These are phyloP conservation scores for Fusarium coicis DNA, from an alignment of 2,329 filamentous ascomycete species.

Conservation along the genomic window DNA sequence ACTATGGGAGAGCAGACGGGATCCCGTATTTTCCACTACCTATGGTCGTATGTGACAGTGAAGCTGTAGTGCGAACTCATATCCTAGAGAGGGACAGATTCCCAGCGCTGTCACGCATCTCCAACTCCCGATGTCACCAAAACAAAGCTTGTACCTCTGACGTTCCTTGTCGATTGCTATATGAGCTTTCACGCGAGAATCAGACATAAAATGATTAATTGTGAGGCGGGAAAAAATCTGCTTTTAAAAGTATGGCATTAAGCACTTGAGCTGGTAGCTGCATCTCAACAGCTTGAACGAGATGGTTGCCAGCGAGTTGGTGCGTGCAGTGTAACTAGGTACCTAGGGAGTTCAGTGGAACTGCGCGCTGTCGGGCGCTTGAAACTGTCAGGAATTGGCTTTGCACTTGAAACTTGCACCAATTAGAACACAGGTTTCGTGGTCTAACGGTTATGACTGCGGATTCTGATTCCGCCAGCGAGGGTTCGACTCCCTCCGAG, in stretches of 20 bases:
- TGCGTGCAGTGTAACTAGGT: neutral
- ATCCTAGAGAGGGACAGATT: fast-evolving
- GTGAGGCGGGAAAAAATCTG: no score
- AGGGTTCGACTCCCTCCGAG: slow-evolving; percentile 3
- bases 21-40: neutral
- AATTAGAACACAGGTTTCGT: neutral
- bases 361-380: fast-evolving
- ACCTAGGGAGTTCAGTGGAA: neutral
- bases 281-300: no score
- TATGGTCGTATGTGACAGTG: neutral
- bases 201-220: fast-evolving
- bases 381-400: fast-evolving
- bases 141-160: neutral
- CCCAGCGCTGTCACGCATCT: no score
- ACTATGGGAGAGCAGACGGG: slow-evolving; percentile 1
- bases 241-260: no score
- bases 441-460: slow-evolving; percentile 3
- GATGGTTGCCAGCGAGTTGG: neutral
- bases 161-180: no score
- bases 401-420: fast-evolving
- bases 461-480: slow-evolving; percentile 4
- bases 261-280: neutral
- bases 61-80: fast-evolving
- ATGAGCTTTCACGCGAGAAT: fast-evolving
- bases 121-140: neutral